A percentile compares a stretch with the other conserved stretches of the same genome.
Conservation (phyloP, 345 rosid species). For the Eucalyptus brandiana region DNA sequence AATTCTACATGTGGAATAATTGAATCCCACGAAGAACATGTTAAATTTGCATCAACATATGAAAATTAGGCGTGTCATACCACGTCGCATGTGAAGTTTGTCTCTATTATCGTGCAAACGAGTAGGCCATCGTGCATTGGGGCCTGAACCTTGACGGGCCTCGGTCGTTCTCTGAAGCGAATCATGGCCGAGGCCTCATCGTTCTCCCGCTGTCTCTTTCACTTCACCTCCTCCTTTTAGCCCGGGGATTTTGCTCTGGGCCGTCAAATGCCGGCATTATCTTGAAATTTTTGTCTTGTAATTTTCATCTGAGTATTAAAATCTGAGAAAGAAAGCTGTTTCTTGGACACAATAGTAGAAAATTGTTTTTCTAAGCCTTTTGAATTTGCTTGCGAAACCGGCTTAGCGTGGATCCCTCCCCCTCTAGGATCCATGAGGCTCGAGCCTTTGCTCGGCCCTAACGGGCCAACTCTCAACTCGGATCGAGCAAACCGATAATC, state of each 20-base stretch:
- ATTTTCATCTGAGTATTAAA: fast-evolving
- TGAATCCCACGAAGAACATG: background rate
- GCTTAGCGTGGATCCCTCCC: fast-evolving
- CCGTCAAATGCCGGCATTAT: background rate
- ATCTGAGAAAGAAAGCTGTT: background rate
- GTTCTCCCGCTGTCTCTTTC: background rate
- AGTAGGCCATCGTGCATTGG: background rate
- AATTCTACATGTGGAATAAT: background rate
- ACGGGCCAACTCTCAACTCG: fast-evolving
- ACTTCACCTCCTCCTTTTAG: background rate
- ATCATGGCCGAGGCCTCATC: background rate
- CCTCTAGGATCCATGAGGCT: background rate
- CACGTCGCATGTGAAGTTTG: background rate
- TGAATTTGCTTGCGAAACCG: background rate
- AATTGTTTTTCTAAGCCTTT: background rate
- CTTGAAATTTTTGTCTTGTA: background rate
- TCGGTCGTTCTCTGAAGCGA: background rate
- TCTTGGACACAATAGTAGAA: background rate
- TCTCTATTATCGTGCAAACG: fast-evolving
- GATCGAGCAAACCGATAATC: background rate
- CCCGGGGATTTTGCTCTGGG: background rate
- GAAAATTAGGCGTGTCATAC: background rate
- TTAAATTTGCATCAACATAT: background rate
- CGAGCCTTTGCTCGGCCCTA: background rate
- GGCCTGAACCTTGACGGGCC: background rate